Percentiles rank a stretch among this genome's conserved stretches.
Conservation (phyloP, 2,329 filamentous ascomycete genomes). For the Fusarium sororula region DNA sequence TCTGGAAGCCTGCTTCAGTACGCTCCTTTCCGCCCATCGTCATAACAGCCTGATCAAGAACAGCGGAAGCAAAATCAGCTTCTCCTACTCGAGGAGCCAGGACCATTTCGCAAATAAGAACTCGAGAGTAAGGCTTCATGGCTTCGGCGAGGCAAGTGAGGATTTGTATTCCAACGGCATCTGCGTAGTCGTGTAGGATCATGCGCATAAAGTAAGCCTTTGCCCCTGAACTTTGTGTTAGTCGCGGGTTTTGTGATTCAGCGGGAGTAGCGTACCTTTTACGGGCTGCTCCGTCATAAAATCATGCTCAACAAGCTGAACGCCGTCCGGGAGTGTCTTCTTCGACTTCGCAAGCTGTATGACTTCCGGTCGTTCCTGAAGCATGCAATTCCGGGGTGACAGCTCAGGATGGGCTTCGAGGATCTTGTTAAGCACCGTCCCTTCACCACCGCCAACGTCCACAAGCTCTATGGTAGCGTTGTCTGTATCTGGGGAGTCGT, state of each 20-base stretch:
- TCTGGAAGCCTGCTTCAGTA: slow-evolving; percentile 42
- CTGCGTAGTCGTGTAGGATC: slow-evolving; percentile 48
- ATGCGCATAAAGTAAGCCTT: slow-evolving; percentile 49
- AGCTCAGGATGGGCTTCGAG: slow-evolving; percentile 43
- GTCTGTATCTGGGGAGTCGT: slow-evolving; percentile 21
- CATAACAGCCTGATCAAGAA: slow-evolving; percentile 47
- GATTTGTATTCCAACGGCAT: slow-evolving; percentile 41
- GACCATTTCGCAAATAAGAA: slow-evolving; percentile 48
- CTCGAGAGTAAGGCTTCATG: slow-evolving; percentile 42
- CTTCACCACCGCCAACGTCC: slow-evolving; percentile 46
- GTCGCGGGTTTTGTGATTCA: neutral
- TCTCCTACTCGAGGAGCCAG: slow-evolving; percentile 43
- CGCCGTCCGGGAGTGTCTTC: slow-evolving; percentile 27
- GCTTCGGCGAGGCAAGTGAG: slow-evolving; percentile 41
- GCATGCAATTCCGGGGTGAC: slow-evolving; percentile 34
- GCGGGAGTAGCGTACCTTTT: slow-evolving; percentile 32
- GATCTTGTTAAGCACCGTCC: slow-evolving; percentile 44
- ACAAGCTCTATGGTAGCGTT: slow-evolving; percentile 41
- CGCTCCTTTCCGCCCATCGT: slow-evolving; percentile 48
- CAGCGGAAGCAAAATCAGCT: slow-evolving; percentile 42
- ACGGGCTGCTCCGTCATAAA: slow-evolving; percentile 45
- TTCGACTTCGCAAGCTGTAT: slow-evolving; percentile 37
- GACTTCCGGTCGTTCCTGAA: slow-evolving; percentile 42
- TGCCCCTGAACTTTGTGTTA: slow-evolving; percentile 38
- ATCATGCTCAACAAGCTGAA: slow-evolving; percentile 41